Conservation (phyloP, 495 filamentous ascomycete genomes). For the Choiromyces venosus region DNA sequence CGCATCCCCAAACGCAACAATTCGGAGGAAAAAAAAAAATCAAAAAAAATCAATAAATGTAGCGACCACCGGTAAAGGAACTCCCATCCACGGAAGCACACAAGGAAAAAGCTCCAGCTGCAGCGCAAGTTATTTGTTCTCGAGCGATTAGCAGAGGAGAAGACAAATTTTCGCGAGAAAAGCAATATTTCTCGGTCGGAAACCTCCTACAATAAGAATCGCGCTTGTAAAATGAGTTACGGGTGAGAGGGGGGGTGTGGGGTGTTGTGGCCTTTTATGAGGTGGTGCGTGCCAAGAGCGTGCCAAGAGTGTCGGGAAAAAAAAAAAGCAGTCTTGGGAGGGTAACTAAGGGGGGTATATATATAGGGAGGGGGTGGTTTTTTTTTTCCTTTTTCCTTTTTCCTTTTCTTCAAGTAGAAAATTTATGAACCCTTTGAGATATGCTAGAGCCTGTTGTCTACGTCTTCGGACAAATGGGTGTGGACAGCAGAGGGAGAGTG, state of each 20-base stretch:
- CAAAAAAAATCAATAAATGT: background rate
- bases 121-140: background rate
- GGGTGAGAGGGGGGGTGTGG: no score
- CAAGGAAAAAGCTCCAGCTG: background rate
- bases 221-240: slow-evolving; percentile 2
- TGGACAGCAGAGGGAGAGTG: slow-evolving; percentile 1
- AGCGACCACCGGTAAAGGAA: slow-evolving; percentile 2
- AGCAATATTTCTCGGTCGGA: background rate
- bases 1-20: background rate
- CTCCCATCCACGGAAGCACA: background rate
- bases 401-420: slow-evolving; percentile 5
- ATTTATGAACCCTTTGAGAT: background rate
- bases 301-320: background rate
- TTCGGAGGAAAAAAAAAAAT: no score
- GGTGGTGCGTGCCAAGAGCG: background rate
- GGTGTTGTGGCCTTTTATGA: no score
- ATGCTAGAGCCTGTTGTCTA: slow-evolving; percentile 4
- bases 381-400: background rate
- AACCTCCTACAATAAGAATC: slow-evolving; percentile 1
- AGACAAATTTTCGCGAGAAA: background rate
- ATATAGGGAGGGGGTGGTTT: background rate
- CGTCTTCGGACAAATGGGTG: background rate
- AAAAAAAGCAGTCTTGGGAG: background rate
- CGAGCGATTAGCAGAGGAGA: background rate
- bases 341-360: background rate